Evolutionary conservation across 164 flowering plant genomes (phyloP).

Genomic region (Tinospora cordifolia): DNA sequence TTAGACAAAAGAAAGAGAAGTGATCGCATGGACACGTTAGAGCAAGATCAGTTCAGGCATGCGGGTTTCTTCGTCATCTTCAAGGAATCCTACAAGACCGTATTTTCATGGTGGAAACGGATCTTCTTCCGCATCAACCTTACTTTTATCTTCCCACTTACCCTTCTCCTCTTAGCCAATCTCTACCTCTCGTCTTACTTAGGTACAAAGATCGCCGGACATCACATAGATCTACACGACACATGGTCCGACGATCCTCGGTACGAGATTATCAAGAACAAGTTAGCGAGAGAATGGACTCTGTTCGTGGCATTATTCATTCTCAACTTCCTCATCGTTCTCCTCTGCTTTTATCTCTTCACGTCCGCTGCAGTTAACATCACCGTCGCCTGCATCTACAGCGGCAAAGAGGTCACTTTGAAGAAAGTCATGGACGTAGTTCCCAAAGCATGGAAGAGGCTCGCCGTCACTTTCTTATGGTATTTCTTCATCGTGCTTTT

Average conservation of each 20-base stretch:
- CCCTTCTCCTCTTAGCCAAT: slow-evolving; percentile 46
- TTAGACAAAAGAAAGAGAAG: background rate
- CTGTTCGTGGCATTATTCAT: slow-evolving; percentile 25
- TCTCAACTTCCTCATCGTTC: slow-evolving; percentile 17
- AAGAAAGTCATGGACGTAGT: slow-evolving; percentile 36
- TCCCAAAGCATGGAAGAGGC: slow-evolving; percentile 49
- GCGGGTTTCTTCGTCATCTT: slow-evolving; percentile 34
- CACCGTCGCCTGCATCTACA: slow-evolving; percentile 41
- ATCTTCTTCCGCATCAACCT: slow-evolving; percentile 48
- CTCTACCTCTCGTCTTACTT: slow-evolving; percentile 30
- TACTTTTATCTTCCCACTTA: slow-evolving; percentile 55
- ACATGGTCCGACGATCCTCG: slow-evolving; percentile 2
- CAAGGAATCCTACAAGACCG: slow-evolving; percentile 35
- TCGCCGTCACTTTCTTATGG: slow-evolving; percentile 43
- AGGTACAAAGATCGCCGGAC: slow-evolving; percentile 21
- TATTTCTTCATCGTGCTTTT: slow-evolving; percentile 19
- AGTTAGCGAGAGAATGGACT: slow-evolving; percentile 22
- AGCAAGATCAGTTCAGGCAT: slow-evolving; percentile 34
- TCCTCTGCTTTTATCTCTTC: slow-evolving; percentile 30
- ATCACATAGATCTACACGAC: slow-evolving; percentile 14
- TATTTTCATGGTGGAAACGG: slow-evolving; percentile 24
- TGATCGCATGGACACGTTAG: slow-evolving; percentile 26
- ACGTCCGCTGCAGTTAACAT: slow-evolving; percentile 37
- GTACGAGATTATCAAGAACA: slow-evolving; percentile 15
- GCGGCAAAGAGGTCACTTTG: slow-evolving; percentile 31